Evolutionary conservation across 768 basidiomycete species (phyloP), one percentile per base, ranked within the genome.

Genomic region (Sporobolomyces phaffii): DNA sequence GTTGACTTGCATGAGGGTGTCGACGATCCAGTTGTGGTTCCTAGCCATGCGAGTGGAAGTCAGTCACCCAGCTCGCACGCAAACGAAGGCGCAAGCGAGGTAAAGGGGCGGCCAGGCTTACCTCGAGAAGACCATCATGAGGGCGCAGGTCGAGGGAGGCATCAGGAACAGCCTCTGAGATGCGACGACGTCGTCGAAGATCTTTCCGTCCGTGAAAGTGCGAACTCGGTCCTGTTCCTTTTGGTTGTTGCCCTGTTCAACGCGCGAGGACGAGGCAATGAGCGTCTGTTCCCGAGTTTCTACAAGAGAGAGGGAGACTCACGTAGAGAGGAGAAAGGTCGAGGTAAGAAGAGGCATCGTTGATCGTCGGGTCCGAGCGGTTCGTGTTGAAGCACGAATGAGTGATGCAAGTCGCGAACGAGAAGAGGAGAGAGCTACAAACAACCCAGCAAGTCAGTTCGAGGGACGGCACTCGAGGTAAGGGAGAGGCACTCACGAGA

Each of bases 331-430:
- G 81, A 72, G 85, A 85, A 45, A 91, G 75, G 74, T 91, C 89
- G 20, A 91, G 80, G 77, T 91, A 91, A 72, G 85, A 86, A 75
- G 84, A 86, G 0, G 84, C 78, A 47, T 83, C 77, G 73, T 91
- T 91, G 62, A 83, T 69, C 17, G 7, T 51, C 2, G 41, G 49
- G n/a, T 72, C 64, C 13, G 24, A 49, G 38, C 74, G 78, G 65
- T 82, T 84, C 0, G 90, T 85, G 69, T 86, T 79, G 79, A 91
- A 91, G 69, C 86, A 81, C 60, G 79, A 81, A 77, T 90, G 88
- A 71, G 58, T 58, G 48, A 64, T 69, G 31, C 58, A 51, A 9
- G 48, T 49, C 38, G 65, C 65, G 24, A 61, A 69, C 20, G 40
- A 26, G 26, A 69, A 69, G 43, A 69, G 56, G 10, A 66, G 52